phyloP scores from a whole-genome alignment of 768 basidiomycete species.

The Pisolithus sp. region DNA sequence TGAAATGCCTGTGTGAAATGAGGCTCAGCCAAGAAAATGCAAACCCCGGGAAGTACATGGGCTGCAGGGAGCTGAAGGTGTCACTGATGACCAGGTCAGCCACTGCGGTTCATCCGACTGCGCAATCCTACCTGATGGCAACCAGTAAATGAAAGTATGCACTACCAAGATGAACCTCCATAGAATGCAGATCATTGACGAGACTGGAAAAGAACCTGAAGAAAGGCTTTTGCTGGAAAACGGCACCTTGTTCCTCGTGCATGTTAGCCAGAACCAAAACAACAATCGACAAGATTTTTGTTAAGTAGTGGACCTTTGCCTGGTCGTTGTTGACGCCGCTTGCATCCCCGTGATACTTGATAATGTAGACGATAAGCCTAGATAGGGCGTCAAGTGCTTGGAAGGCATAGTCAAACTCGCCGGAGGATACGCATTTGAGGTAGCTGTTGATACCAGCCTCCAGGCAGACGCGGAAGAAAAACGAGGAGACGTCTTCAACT shows the following conservation, averaged over 20 bases:
- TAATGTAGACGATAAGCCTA: slow-evolving; percentile 91
- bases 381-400: slow-evolving; percentile 95
- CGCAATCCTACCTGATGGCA: slow-evolving; percentile 65
- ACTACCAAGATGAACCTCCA: slow-evolving; percentile 78
- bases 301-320: slow-evolving; percentile 93
- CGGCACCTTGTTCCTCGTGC: slow-evolving; percentile 87
- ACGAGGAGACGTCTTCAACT: slow-evolving; percentile 91
- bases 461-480: slow-evolving; percentile 97
- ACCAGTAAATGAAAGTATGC: slow-evolving; percentile 88
- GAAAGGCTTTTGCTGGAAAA: slow-evolving; percentile 96
- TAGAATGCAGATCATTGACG: slow-evolving; percentile 81
- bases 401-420: slow-evolving; percentile 74
- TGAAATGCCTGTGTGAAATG: slow-evolving; percentile 93
- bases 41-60: slow-evolving; percentile 95
- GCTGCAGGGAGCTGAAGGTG: slow-evolving; percentile 92
- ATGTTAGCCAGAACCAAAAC: slow-evolving; percentile 91
- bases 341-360: slow-evolving; percentile 98
- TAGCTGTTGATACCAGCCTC: slow-evolving; percentile 91
- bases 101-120: neutral
- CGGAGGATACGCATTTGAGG: slow-evolving; percentile 62
- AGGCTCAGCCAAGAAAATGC: slow-evolving; percentile 98
- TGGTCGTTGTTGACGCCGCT: slow-evolving; percentile 88
- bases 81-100: slow-evolving; percentile 47
- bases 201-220: slow-evolving; percentile 98
- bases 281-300: slow-evolving; percentile 95